Percentiles rank a stretch among this genome's conserved stretches.
These are phyloP conservation scores for Alisma plantagoaquatica DNA, from an alignment of 106 monocot genomes.

Conservation along the genomic window DNA sequence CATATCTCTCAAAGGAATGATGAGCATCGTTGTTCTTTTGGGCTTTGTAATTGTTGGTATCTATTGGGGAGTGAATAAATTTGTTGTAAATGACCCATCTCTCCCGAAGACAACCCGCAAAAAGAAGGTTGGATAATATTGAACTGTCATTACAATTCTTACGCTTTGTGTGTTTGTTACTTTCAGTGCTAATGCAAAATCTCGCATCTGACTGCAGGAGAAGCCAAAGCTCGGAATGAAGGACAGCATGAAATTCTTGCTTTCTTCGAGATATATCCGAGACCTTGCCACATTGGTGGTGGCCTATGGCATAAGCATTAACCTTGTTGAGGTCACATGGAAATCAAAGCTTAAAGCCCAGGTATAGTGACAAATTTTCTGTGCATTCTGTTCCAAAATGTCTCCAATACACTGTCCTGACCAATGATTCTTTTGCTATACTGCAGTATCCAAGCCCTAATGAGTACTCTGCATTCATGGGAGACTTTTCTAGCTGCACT, in stretches of 20 bases:
- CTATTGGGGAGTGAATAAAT: constrained; percentile 84
- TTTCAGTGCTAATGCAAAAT: too few relatives aligned
- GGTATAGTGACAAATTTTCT: too few relatives aligned
- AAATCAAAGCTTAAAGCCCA: constrained; percentile 98
- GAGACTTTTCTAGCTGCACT: constrained; percentile 93
- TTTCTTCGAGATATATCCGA: constrained; percentile 86
- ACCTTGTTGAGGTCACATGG: constrained; percentile 99
- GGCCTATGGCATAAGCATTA: constrained; percentile 97
- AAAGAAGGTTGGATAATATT: constrained; percentile 57
- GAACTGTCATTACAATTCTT: too few relatives aligned
- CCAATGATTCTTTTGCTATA: not conserved
- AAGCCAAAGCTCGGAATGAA: constrained; percentile 87
- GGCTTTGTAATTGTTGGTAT: constrained; percentile 61
- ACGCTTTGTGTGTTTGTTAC: too few relatives aligned
- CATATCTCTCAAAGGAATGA: constrained; percentile 91
- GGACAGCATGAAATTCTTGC: constrained; percentile 83
- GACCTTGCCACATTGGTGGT: constrained; percentile 96
- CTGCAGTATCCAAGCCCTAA: constrained; percentile 93
- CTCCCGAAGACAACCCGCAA: constrained; percentile 58
- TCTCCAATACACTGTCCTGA: too few relatives aligned
- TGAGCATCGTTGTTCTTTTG: constrained; percentile 86
- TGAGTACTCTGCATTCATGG: constrained; percentile 98
- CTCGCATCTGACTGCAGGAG: constrained; percentile 77
- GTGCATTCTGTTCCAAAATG: too few relatives aligned
- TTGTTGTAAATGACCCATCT: constrained; percentile 80